Base-by-base conservation (phyloP, 768 basidiomycete genomes). In the Mycena leptocephala region DNA sequence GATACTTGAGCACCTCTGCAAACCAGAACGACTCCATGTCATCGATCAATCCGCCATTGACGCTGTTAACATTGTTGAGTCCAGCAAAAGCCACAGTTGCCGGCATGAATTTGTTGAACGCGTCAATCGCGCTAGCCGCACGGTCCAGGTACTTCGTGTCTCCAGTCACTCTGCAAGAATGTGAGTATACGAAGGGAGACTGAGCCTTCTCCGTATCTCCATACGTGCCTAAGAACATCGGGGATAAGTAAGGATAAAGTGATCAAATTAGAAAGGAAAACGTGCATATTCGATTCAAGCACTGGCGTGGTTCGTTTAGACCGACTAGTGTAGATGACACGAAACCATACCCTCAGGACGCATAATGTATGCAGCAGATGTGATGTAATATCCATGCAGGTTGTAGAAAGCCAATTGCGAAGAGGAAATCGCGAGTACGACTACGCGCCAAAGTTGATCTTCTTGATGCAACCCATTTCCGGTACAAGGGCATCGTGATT, bases 141-240 rank as follows among this genome's bases (percentile, higher is more conserved):
- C 92, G 90, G 63, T 94, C 86, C 39, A 92, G 87, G 81, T 95
- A 95, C 79, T 93, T 94, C 8, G 83, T 82, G 78, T 95, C 86
- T 0, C 95, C 95, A 2, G 94, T 95, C 20, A 88, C 90, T 32
- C 95, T 91, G 88, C 88, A 95, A 0, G 94, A 95, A 73, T 95
- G 93, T 86, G 95, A 95, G 86, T 95, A 13, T 9, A 56, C 14
- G 5, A 24, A n/a, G 28, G 22, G 33, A 51, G 9, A 5, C 18
- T 13, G 26, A 32, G 16, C 32, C 16, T 32, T 32, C 18, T 32
- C 18, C 53, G 53, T 30, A 59, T 35, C 58, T 33, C 33, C 35
- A 59, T 37, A 35, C 58, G 33, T 59, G 53, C 26, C 53, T 55
- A 55, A 20, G 0, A 55, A 28, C 26, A 55, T 26, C 2, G 11